Conservation (phyloP, 176 grass and related monocot genomes). For the Ensete glaucum region DNA sequence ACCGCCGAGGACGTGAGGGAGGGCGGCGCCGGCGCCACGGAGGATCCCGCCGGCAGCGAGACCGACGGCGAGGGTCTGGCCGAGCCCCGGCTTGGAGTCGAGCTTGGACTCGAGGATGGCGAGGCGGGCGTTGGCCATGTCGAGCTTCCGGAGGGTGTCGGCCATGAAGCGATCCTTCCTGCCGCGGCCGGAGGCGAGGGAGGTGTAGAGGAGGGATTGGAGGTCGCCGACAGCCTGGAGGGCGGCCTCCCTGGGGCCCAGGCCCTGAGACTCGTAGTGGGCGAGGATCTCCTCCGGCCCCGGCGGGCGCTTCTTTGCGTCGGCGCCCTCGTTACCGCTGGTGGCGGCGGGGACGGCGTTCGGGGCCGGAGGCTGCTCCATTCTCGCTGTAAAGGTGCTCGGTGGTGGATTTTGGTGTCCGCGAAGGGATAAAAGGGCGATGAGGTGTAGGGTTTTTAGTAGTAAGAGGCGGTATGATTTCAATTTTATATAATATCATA, state of each 20-base stretch:
- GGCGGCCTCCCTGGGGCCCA: constrained; percentile 11
- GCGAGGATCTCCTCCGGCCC: constrained; percentile 19
- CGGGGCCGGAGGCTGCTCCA: constrained; percentile 3
- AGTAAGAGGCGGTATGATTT: neutral
- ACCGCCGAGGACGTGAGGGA: constrained; percentile 7
- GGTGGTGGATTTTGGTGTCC: neutral
- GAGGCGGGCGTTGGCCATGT: constrained; percentile 21
- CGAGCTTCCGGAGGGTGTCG: constrained; percentile 22
- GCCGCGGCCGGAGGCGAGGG: constrained; percentile 15
- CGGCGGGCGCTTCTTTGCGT: neutral
- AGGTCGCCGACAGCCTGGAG: constrained; percentile 22
- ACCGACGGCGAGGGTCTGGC: constrained; percentile 16
- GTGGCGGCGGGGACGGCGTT: neutral
- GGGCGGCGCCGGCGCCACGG: neutral
- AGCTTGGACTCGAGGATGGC: constrained; percentile 25
- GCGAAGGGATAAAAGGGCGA: neutral
- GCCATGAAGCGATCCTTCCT: constrained; percentile 14
- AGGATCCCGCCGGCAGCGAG: constrained; percentile 12
- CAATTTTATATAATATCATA: too few relatives aligned
- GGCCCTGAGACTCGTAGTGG: constrained; percentile 21
- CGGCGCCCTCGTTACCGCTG: neutral
- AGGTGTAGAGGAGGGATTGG: constrained; percentile 22
- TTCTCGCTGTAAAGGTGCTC: neutral
- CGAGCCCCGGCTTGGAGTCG: constrained; percentile 19
- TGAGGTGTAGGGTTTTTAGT: neutral